phyloP scores from a whole-genome alignment of 805 yeast genomes.

The Helenozyma baotianmanensis region DNA sequence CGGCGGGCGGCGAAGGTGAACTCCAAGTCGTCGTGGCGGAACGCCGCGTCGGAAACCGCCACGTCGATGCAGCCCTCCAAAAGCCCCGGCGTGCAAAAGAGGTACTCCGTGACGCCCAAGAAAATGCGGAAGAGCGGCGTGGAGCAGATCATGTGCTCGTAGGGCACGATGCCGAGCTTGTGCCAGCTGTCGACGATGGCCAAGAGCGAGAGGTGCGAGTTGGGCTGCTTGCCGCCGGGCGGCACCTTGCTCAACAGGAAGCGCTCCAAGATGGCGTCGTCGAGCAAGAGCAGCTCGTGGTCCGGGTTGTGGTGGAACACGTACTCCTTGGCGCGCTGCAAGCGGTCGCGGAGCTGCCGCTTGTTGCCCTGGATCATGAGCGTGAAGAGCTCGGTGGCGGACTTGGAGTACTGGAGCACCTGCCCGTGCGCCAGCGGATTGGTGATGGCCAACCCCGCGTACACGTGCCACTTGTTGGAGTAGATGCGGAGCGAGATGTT shows the following conservation, averaged over 20 bases:
- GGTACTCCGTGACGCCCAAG: conserved; percentile 88
- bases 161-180: conserved; percentile 79
- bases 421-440: conserved; percentile 93
- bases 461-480: conserved; percentile 96
- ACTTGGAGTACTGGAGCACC: conserved; percentile 81
- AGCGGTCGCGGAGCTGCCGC: conserved; percentile 53
- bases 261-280: conserved; percentile 72
- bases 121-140: conserved; percentile 90
- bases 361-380: conserved; percentile 70
- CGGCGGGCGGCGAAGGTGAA: conserved; percentile 85
- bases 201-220: conserved; percentile 82
- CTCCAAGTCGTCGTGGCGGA: conserved; percentile 86
- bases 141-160: conserved; percentile 94
- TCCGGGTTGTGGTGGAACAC: conserved; percentile 68
- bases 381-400: conserved; percentile 77
- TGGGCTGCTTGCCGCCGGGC: conserved; percentile 66
- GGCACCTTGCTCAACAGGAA: conserved; percentile 73
- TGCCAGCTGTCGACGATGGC: conserved; percentile 96
- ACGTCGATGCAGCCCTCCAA: conserved; percentile 77
- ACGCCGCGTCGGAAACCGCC: conserved; percentile 59
- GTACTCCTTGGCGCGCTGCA: conserved; percentile 61
- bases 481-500: conserved; percentile 87
- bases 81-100: conserved; percentile 78
- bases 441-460: conserved; percentile 94
- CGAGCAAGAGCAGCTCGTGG: conserved; percentile 60